These are phyloP conservation scores for Cladosporium austrohemisphaericum DNA, from an alignment of 2,329 filamentous ascomycete genomes.

Conservation along the genomic window DNA sequence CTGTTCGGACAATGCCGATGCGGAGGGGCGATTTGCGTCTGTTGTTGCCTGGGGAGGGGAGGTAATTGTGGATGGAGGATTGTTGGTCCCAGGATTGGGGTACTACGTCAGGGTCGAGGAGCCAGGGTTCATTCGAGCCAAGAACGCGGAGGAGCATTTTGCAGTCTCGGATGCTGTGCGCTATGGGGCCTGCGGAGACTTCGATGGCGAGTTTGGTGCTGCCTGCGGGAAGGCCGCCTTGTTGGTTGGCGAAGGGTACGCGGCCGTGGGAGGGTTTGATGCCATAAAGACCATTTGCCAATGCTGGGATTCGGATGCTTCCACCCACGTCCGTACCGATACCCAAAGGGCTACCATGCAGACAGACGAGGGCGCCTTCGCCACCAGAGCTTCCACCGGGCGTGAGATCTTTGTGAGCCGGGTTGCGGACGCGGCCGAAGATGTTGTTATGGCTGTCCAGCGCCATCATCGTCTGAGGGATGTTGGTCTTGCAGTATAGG, in stretches of 20 bases:
- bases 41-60: slow-evolving; percentile 22
- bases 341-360: slow-evolving; percentile 48
- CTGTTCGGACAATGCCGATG: slow-evolving; percentile 49
- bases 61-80: slow-evolving; percentile 16
- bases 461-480: slow-evolving; percentile 53
- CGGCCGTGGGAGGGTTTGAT: slow-evolving; percentile 45
- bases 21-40: slow-evolving; percentile 29
- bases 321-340: slow-evolving; percentile 56
- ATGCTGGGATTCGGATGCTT: slow-evolving; percentile 49
- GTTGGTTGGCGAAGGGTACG: slow-evolving; percentile 52
- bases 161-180: slow-evolving; percentile 48
- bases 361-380: slow-evolving; percentile 50
- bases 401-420: slow-evolving; percentile 46
- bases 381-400: slow-evolving; percentile 53
- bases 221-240: slow-evolving; percentile 45
- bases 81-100: slow-evolving; percentile 38
- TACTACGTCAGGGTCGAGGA: slow-evolving; percentile 42
- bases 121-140: slow-evolving; percentile 51
- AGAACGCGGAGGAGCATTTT: slow-evolving; percentile 54
- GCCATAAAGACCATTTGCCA: slow-evolving; percentile 49
- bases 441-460: slow-evolving; percentile 52
- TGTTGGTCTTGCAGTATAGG: slow-evolving; percentile 52
- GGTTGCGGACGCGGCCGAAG: slow-evolving; percentile 48
- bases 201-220: slow-evolving; percentile 44
- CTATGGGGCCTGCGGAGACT: slow-evolving; percentile 46